Percentiles rank a stretch among this genome's conserved stretches.
phyloP scores from a whole-genome alignment of 208 protist genomes.

The Leishmania gerbilli region DNA sequence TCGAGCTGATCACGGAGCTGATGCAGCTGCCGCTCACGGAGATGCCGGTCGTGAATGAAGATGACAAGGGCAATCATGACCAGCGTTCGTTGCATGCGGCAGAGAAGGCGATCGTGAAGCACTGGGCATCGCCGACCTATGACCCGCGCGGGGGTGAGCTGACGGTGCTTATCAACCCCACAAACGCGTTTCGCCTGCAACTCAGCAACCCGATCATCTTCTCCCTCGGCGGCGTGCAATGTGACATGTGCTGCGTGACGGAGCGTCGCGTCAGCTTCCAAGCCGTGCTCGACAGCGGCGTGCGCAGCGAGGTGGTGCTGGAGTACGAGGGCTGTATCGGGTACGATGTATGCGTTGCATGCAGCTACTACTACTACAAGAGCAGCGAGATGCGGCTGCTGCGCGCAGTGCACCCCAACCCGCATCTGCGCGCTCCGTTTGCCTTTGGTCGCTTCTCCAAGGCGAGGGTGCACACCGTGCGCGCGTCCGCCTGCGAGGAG shows the following conservation, averaged over 20 bases:
- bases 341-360: conserved; percentile 52
- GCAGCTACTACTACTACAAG: conserved; percentile 46
- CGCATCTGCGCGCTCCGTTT: conserved; percentile 24
- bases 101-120: conserved; percentile 18
- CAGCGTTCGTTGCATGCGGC: background rate
- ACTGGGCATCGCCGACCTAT: conserved; percentile 28
- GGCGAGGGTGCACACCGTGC: conserved; percentile 25
- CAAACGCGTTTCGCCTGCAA: conserved; percentile 31
- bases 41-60: background rate
- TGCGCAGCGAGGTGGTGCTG: conserved; percentile 23
- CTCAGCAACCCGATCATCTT: conserved; percentile 27
- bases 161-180: conserved; percentile 27
- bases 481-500: conserved; percentile 5
- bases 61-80: background rate
- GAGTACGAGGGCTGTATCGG: conserved; percentile 21
- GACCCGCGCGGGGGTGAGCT: conserved; percentile 23
- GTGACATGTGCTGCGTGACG: conserved; percentile 32
- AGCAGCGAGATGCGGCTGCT: conserved; percentile 28
- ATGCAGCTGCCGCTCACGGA: conserved; percentile 31
- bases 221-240: conserved; percentile 11
- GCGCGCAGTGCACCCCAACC: conserved; percentile 28
- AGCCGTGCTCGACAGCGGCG: conserved; percentile 32
- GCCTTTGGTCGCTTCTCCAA: conserved; percentile 20
- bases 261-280: conserved; percentile 23
- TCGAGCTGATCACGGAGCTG: conserved; percentile 14